These are phyloP conservation scores for Mangifera indica DNA, from an alignment of 345 rosid species.

Conservation along the genomic window DNA sequence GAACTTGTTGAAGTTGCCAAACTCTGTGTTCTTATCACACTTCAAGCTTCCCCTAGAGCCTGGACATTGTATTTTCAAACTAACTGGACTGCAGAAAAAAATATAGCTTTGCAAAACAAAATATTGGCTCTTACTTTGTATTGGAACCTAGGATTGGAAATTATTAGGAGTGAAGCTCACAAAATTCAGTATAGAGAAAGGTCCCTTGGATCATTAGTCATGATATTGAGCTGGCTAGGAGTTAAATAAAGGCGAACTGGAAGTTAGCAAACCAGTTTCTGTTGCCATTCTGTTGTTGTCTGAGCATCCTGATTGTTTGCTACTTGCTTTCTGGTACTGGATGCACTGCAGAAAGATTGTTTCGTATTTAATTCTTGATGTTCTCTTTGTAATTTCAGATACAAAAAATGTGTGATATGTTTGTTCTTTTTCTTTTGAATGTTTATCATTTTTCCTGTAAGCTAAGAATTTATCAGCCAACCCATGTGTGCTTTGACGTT, in stretches of 20 bases:
- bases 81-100: neutral
- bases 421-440: neutral
- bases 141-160: neutral
- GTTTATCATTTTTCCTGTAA: neutral
- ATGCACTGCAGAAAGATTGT: neutral
- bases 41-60: neutral
- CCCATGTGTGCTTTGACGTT: too few relatives aligned
- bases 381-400: neutral
- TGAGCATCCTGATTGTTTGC: neutral
- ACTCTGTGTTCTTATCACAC: neutral
- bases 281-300: neutral
- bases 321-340: too few relatives aligned
- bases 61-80: neutral
- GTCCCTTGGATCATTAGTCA: neutral
- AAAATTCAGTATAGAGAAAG: neutral
- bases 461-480: neutral
- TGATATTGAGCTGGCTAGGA: neutral
- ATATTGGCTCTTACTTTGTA: neutral
- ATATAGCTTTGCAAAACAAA: neutral
- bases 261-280: neutral
- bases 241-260: neutral
- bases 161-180: neutral
- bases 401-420: neutral
- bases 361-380: neutral
- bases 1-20: neutral